Evolutionary conservation across 2,329 filamentous ascomycete species (phyloP).

Genomic region (Pseudocercospora macadamiae): DNA sequence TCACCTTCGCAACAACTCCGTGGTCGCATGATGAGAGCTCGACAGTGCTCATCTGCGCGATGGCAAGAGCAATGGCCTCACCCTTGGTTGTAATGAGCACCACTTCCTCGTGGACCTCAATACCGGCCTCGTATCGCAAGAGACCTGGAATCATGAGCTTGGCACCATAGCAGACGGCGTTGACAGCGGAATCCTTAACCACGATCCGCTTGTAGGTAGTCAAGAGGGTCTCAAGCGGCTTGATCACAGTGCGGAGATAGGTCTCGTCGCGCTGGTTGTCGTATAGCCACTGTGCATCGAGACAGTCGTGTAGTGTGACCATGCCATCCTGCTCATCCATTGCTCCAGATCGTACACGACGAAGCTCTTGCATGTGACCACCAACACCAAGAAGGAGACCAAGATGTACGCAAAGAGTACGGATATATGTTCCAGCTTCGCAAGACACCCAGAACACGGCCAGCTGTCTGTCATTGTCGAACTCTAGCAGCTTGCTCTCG

Average conservation of each 20-base stretch:
- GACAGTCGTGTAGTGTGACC: slow-evolving; percentile 91
- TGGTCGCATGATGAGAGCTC: slow-evolving; percentile 97
- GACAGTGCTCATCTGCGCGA: slow-evolving; percentile 96
- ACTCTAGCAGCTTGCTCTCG: slow-evolving; percentile 92
- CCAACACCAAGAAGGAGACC: slow-evolving; percentile 78
- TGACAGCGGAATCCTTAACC: slow-evolving; percentile 90
- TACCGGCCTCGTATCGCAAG: slow-evolving; percentile 85
- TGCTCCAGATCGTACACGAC: slow-evolving; percentile 88
- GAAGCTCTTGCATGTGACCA: slow-evolving; percentile 97
- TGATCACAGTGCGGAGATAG: slow-evolving; percentile 87
- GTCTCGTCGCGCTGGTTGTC: slow-evolving; percentile 96
- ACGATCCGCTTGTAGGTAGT: slow-evolving; percentile 95
- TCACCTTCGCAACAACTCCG: slow-evolving; percentile 97
- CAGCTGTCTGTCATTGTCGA: slow-evolving; percentile 96
- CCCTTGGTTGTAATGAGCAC: slow-evolving; percentile 99
- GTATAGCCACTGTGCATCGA: slow-evolving; percentile 94
- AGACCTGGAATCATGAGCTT: slow-evolving; percentile 99
- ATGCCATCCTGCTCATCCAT: slow-evolving; percentile 90
- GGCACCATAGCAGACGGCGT: slow-evolving; percentile 96
- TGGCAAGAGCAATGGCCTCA: slow-evolving; percentile 94
- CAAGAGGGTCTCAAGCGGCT: slow-evolving; percentile 88
- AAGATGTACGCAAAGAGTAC: slow-evolving; percentile 94
- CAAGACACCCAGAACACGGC: slow-evolving; percentile 99
- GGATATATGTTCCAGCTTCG: slow-evolving; percentile 97
- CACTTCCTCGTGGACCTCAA: slow-evolving; percentile 94